A percentile compares a stretch with the other conserved stretches of the same genome.
phyloP scores from a whole-genome alignment of 2,329 filamentous ascomycete species.

The Endothia cerciana region DNA sequence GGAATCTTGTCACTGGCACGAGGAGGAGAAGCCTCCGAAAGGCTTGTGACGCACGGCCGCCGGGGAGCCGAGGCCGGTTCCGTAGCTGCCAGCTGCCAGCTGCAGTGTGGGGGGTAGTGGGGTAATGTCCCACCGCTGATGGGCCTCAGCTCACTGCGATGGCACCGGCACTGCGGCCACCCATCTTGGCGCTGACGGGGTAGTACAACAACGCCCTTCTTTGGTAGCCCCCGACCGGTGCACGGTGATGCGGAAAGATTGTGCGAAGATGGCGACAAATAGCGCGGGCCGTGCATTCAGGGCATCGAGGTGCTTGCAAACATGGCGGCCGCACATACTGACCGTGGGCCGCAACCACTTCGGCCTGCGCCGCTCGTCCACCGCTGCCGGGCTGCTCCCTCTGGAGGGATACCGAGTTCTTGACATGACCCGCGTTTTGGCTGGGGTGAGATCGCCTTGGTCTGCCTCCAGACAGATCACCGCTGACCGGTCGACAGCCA shows the following conservation, averaged over 20 bases:
- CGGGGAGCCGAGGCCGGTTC: too few species aligned
- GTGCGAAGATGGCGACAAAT: slow-evolving; percentile 17
- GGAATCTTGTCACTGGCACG: too few species aligned
- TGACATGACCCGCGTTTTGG: slow-evolving; percentile 95
- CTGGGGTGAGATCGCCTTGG: slow-evolving; percentile 68
- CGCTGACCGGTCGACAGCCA: slow-evolving; percentile 60
- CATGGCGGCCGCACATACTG: slow-evolving; percentile 3
- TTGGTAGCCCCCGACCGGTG: not conserved
- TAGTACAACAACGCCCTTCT: not conserved
- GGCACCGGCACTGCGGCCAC: not conserved
- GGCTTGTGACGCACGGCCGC: too few species aligned
- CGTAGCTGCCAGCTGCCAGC: too few species aligned
- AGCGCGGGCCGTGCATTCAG: slow-evolving; percentile 7
- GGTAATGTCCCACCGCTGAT: too few species aligned
- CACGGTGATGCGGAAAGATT: not conserved
- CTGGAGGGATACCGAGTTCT: slow-evolving; percentile 86
- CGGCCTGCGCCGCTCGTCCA: slow-evolving; percentile 14
- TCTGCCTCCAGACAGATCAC: not conserved
- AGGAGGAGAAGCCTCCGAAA: too few species aligned
- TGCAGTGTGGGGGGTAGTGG: too few species aligned
- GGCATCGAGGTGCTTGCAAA: not conserved
- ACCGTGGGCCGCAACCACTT: not conserved
- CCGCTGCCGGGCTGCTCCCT: slow-evolving; percentile 52
- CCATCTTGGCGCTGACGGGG: slow-evolving; percentile 8
- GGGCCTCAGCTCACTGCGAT: too few species aligned